Evolutionary conservation across 2,329 filamentous ascomycete genomes (phyloP), one percentile per base, ranked within the genome.

Genomic region (Drechslerella dactyloides): DNA sequence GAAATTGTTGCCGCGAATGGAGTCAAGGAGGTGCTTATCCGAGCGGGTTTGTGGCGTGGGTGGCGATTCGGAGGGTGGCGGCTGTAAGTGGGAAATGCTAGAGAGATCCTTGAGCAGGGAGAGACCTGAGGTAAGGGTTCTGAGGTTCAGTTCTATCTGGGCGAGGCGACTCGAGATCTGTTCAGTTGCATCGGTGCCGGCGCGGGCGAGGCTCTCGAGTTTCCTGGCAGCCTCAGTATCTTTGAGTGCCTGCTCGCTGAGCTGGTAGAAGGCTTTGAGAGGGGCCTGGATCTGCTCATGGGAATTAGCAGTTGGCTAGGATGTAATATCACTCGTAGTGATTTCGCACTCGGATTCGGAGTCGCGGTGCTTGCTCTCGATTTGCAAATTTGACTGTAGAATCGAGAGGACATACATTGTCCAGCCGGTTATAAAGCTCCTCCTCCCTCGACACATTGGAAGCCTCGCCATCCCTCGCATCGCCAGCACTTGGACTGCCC

Each of bases 91-190:
- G 6, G 59, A 64, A 6, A 64, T 42, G 23, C 53, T 40, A 15
- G 66, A 70, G 7, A 70, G 46, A 30, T 70, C 59, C 59, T 60
- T 70, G 27, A 70, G 66, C 6, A 70, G 59, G 7, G 66, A 70
- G 13, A 70, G 54, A 11, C 66, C 66, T 6, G 66, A 70, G 13
- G 59, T 42, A 7, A 70, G 23, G 4, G 59, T 70, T 52, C 60
- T 59, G n/a, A 64, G 27, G 27, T 64, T 70, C 24, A 64, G 23
- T 37, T 70, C 66, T 21, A 64, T 19, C 21, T 61, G 52, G 3
- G 30, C n/a, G 7, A 69, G 58, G 7, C 51, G 30, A n/a, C n/a
- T 48, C 24, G 57, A 33, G 11, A 17, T 53, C 30, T 2, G 2
- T 19, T 17, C 19, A 7, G n/a, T n/a, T n/a, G n/a, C n/a, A n/a